Conservation (phyloP, 768 basidiomycete genomes). For the Kwoniella europaea region DNA sequence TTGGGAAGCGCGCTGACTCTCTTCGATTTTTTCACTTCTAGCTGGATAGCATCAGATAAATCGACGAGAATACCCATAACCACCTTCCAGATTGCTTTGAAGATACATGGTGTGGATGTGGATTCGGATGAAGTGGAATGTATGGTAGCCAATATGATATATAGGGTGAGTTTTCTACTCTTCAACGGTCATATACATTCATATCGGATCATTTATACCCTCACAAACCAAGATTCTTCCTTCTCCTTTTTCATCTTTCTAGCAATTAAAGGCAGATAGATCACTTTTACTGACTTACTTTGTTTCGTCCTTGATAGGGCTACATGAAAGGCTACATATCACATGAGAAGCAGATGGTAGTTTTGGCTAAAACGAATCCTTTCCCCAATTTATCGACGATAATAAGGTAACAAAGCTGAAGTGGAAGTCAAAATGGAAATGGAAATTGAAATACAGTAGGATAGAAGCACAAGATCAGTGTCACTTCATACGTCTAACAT, state of each 20-base stretch:
- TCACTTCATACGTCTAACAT: no score
- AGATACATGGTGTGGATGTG: constrained; percentile 70
- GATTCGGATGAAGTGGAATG: constrained; percentile 86
- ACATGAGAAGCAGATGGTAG: constrained; percentile 92
- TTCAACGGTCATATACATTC: no score
- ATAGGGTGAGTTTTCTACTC: constrained; percentile 62
- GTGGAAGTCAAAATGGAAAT: no score
- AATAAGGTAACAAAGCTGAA: constrained; percentile 7
- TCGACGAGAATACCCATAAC: constrained; percentile 77
- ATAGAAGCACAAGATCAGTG: no score
- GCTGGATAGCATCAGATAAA: constrained; percentile 79
- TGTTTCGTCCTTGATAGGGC: constrained; percentile 59
- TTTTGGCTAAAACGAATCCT: constrained; percentile 76
- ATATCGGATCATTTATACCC: no score
- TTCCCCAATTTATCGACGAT: constrained; percentile 69
- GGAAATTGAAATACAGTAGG: no score
- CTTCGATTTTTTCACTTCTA: no score
- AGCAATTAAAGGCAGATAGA: no score
- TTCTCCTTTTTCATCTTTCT: neutral
- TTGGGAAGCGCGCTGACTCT: no score
- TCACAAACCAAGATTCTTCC: no score
- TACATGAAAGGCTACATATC: constrained; percentile 95
- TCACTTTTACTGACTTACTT: neutral
- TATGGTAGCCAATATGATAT: constrained; percentile 92
- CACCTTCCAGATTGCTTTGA: constrained; percentile 78